These are phyloP conservation scores for Rosa multiflora DNA, from an alignment of 306 rosid genomes.

Conservation along the genomic window DNA sequence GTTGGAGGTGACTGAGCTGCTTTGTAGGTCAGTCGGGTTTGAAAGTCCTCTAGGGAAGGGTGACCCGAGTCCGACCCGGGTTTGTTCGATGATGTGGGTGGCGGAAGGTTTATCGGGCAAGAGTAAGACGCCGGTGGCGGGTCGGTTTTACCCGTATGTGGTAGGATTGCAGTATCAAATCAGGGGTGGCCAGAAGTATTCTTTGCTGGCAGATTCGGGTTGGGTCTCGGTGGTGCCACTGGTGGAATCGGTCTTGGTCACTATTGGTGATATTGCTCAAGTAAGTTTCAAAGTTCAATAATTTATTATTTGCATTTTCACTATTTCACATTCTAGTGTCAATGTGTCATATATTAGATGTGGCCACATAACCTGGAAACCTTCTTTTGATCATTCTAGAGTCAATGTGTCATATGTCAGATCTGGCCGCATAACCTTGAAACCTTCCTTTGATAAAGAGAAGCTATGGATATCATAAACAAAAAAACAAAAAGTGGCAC, in stretches of 20 bases:
- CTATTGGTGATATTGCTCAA: conserved; percentile 86
- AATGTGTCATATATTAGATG: background rate
- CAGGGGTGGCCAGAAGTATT: conserved; percentile 45
- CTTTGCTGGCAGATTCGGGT: conserved; percentile 71
- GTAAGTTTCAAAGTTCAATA: conserved; percentile 28
- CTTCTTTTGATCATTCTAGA: too few species aligned
- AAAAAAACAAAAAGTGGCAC: background rate
- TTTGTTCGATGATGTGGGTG: conserved; percentile 56
- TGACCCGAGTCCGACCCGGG: conserved; percentile 33
- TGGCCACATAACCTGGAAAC: background rate
- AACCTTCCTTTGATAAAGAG: background rate
- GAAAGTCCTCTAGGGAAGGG: conserved; percentile 43
- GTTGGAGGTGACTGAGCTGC: conserved; percentile 43
- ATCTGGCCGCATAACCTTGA: too few species aligned
- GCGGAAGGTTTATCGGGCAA: conserved; percentile 34
- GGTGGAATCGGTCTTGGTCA: conserved; percentile 66
- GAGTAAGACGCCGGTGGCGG: conserved; percentile 18
- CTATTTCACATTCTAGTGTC: background rate
- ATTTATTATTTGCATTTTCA: background rate
- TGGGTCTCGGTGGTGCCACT: conserved; percentile 65
- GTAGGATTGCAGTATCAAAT: conserved; percentile 72
- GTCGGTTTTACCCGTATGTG: conserved; percentile 71
- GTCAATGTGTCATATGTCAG: too few species aligned
- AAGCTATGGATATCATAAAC: background rate
- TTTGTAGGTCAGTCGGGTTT: conserved; percentile 45